Conservation (phyloP, 495 filamentous ascomycete species). For the Tuber umbilicatum region DNA sequence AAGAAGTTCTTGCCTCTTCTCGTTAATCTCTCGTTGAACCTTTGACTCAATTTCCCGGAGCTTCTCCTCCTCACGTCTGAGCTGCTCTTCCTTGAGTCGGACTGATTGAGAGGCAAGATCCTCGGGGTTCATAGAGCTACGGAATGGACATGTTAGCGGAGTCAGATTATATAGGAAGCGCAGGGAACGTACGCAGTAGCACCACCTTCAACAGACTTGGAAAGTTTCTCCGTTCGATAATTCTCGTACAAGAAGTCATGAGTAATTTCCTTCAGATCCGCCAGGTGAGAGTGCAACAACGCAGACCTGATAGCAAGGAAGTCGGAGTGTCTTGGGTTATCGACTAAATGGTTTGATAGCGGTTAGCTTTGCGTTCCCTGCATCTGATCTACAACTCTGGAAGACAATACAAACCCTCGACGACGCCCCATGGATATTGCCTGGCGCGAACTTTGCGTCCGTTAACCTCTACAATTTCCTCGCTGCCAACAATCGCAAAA, state of each 20-base stretch:
- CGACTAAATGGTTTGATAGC: slow-evolving; percentile 49
- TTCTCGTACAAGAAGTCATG: slow-evolving; percentile 99
- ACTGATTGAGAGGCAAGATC: slow-evolving; percentile 94
- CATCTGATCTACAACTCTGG: neutral
- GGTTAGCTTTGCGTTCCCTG: slow-evolving; percentile 2
- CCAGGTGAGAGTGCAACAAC: slow-evolving; percentile 91
- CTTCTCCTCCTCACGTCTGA: slow-evolving; percentile 98
- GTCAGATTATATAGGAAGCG: slow-evolving; percentile 2
- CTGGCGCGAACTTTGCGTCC: slow-evolving; percentile 85
- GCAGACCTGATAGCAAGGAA: slow-evolving; percentile 96
- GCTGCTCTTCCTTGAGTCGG: slow-evolving; percentile 97
- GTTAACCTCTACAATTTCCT: slow-evolving; percentile 89
- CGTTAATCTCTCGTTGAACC: slow-evolving; percentile 98
- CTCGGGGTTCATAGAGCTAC: slow-evolving; percentile 95
- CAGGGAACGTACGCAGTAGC: slow-evolving; percentile 65
- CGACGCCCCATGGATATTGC: slow-evolving; percentile 98
- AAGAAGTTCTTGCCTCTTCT: slow-evolving; percentile 97
- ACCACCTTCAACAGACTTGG: slow-evolving; percentile 95
- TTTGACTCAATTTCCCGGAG: slow-evolving; percentile 97
- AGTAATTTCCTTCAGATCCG: slow-evolving; percentile 97
- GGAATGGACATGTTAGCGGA: slow-evolving; percentile 47
- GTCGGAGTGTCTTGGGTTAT: slow-evolving; percentile 97
- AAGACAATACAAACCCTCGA: slow-evolving; percentile 51
- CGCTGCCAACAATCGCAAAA: slow-evolving; percentile 95
- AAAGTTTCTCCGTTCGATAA: slow-evolving; percentile 99